Conservation (phyloP, 305 asterid species). For the Solanum chacoense region DNA sequence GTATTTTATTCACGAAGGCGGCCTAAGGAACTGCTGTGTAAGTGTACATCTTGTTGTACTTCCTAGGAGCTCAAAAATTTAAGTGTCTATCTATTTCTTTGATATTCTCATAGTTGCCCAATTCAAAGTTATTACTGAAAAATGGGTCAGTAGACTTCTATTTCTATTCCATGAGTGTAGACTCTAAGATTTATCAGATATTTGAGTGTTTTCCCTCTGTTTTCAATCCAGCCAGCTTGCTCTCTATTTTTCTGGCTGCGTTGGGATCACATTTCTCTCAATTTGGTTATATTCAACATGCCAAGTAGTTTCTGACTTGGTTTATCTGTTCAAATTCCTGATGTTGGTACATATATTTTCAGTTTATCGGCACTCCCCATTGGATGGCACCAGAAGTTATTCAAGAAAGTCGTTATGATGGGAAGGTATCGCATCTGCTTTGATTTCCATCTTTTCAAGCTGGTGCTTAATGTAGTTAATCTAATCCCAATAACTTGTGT, state of each 20-base stretch:
- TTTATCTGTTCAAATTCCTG: slow-evolving; percentile 13
- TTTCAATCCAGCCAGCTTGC: not conserved
- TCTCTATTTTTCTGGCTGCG: not conserved
- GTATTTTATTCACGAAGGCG: not conserved
- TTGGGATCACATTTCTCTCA: not conserved
- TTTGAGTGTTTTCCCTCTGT: not conserved
- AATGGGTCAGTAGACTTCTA: not conserved
- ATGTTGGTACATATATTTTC: slow-evolving; percentile 10
- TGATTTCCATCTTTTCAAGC: not conserved
- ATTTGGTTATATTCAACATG: not conserved
- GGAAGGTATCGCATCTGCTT: slow-evolving; percentile 49
- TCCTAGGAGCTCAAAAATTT: not conserved
- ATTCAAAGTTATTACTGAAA: not conserved
- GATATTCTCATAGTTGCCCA: not conserved
- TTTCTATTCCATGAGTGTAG: not conserved
- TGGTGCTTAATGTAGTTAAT: not conserved
- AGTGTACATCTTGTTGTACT: not conserved
- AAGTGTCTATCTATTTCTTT: not conserved
- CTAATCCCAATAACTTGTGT: not conserved
- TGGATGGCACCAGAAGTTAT: slow-evolving; percentile 99
- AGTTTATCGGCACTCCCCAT: slow-evolving; percentile 93
- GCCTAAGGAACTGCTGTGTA: not conserved
- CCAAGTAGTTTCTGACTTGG: not conserved
- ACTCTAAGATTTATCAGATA: not conserved
- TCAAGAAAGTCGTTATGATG: slow-evolving; percentile 98